These are phyloP conservation scores for Cornus kousa DNA, from an alignment of 148 eudicot species.

Conservation along the genomic window DNA sequence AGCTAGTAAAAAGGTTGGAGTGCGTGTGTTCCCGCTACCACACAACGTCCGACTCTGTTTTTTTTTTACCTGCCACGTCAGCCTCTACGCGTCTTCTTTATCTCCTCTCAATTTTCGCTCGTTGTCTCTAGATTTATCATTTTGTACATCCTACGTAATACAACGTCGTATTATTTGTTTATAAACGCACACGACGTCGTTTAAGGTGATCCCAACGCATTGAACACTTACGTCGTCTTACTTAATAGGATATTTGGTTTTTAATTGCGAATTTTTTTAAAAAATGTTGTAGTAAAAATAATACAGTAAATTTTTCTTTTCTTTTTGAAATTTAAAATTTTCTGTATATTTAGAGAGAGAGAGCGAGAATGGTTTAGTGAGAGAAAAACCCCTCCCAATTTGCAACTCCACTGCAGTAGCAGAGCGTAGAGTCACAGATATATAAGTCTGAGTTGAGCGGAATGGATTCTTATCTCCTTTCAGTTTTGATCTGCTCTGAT, in stretches of 20 bases:
- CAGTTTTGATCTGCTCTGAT: not conserved
- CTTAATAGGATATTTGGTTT: no score
- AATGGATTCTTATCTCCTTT: not conserved
- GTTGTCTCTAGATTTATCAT: no score
- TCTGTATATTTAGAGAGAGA: not conserved
- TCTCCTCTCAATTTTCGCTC: no score
- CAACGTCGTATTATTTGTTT: no score
- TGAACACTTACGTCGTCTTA: not conserved
- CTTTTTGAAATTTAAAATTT: no score
- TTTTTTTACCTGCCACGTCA: not conserved
- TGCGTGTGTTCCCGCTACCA: constrained; percentile 17
- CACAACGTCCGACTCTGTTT: constrained; percentile 40
- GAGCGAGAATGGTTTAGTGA: no score
- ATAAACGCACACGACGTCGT: not conserved
- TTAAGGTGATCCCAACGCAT: not conserved
- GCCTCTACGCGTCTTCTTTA: not conserved
- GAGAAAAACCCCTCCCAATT: not conserved
- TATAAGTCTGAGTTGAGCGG: no score
- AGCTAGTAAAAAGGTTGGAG: not conserved
- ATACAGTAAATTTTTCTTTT: no score
- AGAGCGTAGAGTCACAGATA: no score
- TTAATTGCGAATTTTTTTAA: no score
- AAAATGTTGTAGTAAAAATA: no score
- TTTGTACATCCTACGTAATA: no score
- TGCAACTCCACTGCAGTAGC: not conserved